Percentiles rank a stretch among this genome's conserved stretches.
phyloP scores from a whole-genome alignment of 176 grass and related monocot species.

The Rhipidocladum racemiflorum region DNA sequence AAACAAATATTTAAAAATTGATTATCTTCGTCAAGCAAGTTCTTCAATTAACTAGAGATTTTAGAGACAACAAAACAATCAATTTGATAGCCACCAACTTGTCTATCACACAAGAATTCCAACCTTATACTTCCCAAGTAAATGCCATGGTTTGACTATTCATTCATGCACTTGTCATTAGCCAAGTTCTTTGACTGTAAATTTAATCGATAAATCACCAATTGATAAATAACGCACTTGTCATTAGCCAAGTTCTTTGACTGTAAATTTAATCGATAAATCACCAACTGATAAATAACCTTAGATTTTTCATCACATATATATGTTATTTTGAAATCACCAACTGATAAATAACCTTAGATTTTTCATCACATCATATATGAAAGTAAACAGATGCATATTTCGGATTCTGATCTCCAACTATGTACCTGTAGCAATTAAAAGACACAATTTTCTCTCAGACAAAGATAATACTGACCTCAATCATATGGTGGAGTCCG shows the following conservation, averaged over 20 bases:
- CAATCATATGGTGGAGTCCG: slow-evolving; percentile 41
- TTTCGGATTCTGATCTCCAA: not conserved
- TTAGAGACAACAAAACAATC: not conserved
- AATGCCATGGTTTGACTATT: too few species aligned
- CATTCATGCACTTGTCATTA: slow-evolving; percentile 11
- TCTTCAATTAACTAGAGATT: not conserved
- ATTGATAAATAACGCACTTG: too few species aligned
- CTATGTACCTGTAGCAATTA: not conserved
- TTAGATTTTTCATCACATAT: not conserved
- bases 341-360: too few species aligned
- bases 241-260: too few species aligned
- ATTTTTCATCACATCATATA: not conserved
- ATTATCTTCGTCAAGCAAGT: not conserved
- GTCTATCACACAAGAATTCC: not conserved
- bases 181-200: too few species aligned
- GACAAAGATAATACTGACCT: slow-evolving; percentile 16
- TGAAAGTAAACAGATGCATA: not conserved
- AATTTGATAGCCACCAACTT: not conserved
- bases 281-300: not conserved
- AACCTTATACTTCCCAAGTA: not conserved
- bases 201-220: too few species aligned
- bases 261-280: not conserved
- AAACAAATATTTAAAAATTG: not conserved
- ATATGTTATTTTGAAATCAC: not conserved
- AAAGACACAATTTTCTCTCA: not conserved